Evolutionary conservation across 148 eudicot genomes (phyloP), one percentile per base, ranked within the genome.

Genomic region (Nyssa sinensis): DNA sequence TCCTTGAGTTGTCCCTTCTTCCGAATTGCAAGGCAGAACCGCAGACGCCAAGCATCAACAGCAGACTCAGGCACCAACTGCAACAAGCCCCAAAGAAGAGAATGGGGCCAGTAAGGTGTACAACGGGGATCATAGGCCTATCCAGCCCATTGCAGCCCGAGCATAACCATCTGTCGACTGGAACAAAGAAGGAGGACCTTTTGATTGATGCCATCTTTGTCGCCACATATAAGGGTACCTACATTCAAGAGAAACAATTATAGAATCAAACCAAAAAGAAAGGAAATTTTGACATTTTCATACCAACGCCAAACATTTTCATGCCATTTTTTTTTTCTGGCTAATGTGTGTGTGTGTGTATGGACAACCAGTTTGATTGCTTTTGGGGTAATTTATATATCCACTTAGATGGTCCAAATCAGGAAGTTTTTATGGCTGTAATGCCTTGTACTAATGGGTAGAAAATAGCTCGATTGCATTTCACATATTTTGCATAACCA

Each of bases 51-150:
- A 77, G 89, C 80, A 37, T 92, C 86, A 14, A 86, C 55, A 30
- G 79, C 31, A 7, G 82, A 84, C 32, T 88, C 95, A 0, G 95
- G 97, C 78, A 90, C 10, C 1, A 80, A 72, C 44, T 66, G 34
- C 1, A 81, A 44, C 44, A 90, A 44, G 44, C 74, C 85, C 92
- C 94, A 91, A 25, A 89, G 79, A 47, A 93, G 72, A 39, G 94
- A 83, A 74, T 93, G 98, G 30, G 96, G 87, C 98, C 93, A 91
- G 81, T 91, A 88, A 6, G 98, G 96, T 35, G 88, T 85, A 84
- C 91, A 93, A 0, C 83, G 70, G 30, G 77, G 75, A 29, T 89
- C 92, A 34, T 89, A 82, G n/a, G 33, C 98, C 94, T 5, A 89
- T 77, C 87, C 93, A 91, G 58, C 90, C 74, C 71, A 89, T 30